Evolutionary conservation across 805 yeast genomes (phyloP).

Genomic region (Teunomyces panamensis): DNA sequence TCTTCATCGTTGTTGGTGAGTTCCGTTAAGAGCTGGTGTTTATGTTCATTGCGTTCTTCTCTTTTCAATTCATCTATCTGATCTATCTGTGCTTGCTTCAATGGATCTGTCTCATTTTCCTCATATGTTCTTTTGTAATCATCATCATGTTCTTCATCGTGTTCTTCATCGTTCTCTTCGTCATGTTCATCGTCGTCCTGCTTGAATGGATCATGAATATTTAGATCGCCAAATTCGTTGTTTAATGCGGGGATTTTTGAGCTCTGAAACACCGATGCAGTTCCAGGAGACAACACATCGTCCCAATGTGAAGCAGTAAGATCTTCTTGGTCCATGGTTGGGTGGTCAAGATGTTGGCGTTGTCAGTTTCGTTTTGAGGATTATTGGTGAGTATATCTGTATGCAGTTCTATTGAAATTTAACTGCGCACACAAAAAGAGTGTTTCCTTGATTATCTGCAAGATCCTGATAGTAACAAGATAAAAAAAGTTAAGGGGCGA

Average conservation of each 20-base stretch:
- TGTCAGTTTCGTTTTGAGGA: neutral
- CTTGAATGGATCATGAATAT: slow-evolving; percentile 5
- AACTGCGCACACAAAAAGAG: too few species aligned
- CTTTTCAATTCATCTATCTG: slow-evolving; percentile 29
- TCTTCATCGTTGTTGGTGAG: slow-evolving; percentile 34
- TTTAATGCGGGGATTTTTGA: slow-evolving; percentile 1
- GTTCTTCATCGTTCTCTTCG: slow-evolving; percentile 9
- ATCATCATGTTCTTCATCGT: neutral
- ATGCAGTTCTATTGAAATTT: neutral
- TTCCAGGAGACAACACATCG: slow-evolving; percentile 46
- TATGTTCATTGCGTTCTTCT: slow-evolving; percentile 31
- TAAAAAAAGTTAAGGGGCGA: slow-evolving; percentile 25
- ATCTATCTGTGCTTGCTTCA: slow-evolving; percentile 8
- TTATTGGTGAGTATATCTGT: neutral
- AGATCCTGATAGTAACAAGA: neutral
- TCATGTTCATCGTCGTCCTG: slow-evolving; percentile 14
- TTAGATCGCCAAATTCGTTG: slow-evolving; percentile 7
- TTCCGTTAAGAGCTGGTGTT: slow-evolving; percentile 36
- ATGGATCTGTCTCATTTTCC: neutral
- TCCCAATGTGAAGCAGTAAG: slow-evolving; percentile 61
- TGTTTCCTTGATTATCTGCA: too few species aligned
- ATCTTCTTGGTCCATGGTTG: slow-evolving; percentile 45
- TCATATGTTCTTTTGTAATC: neutral
- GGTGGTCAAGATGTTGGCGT: neutral
- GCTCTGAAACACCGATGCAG: slow-evolving; percentile 3